phyloP scores from a whole-genome alignment of 306 rosid species.

The Rosa multiflora region DNA sequence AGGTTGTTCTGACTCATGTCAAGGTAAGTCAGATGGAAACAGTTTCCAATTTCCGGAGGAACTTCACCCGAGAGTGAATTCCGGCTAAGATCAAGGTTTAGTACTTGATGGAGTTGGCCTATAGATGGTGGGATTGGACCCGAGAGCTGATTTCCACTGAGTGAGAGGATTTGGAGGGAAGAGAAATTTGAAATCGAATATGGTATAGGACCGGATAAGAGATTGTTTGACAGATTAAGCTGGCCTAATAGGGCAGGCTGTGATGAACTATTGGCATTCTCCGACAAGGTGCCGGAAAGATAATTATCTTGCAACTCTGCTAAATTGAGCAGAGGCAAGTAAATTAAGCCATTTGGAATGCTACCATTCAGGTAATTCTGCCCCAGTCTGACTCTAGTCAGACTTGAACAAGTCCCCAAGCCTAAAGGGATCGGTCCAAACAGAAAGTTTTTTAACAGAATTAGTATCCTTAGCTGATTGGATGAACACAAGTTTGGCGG shows the following conservation, averaged over 20 bases:
- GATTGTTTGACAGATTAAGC: conserved; percentile 77
- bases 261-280: conserved; percentile 55
- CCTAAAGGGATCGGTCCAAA: conserved; percentile 75
- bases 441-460: conserved; percentile 74
- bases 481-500: conserved; percentile 66
- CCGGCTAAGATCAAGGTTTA: conserved; percentile 67
- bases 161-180: conserved; percentile 61
- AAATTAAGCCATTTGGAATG: conserved; percentile 73
- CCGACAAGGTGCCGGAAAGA: conserved; percentile 66
- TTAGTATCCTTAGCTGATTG: conserved; percentile 57
- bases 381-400: conserved; percentile 68
- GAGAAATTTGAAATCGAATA: conserved; percentile 62
- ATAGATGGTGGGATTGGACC: conserved; percentile 77
- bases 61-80: conserved; percentile 59
- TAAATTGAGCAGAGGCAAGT: conserved; percentile 65
- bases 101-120: conserved; percentile 55
- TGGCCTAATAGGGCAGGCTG: conserved; percentile 45
- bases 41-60: conserved; percentile 57
- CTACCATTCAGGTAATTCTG: conserved; percentile 80
- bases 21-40: conserved; percentile 63
- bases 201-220: conserved; percentile 67
- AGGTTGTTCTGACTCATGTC: conserved; percentile 95
- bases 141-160: conserved; percentile 65
- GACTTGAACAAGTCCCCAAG: conserved; percentile 65
- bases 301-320: conserved; percentile 74